A percentile compares a stretch with the other conserved stretches of the same genome.
phyloP scores from a whole-genome alignment of 192 early-diverging fungal genomes.

The Backusella liffmaniae region DNA sequence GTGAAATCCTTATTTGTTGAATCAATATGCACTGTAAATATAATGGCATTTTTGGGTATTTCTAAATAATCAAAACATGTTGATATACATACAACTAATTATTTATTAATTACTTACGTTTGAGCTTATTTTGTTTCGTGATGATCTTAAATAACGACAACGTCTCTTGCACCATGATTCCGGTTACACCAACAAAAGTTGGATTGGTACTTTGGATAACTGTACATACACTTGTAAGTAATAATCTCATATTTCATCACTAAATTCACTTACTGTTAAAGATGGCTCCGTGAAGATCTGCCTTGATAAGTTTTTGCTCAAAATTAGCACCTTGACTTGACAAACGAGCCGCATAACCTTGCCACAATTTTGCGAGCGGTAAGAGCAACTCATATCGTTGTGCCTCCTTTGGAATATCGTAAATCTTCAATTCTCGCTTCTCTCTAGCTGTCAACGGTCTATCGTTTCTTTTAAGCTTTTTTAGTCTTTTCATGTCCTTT shows the following conservation, averaged over 20 bases:
- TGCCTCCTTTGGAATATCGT: slow-evolving; percentile 62
- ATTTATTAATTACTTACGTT: slow-evolving; percentile 38
- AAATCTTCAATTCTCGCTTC: slow-evolving; percentile 55
- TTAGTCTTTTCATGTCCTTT: background rate
- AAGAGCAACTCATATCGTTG: slow-evolving; percentile 64
- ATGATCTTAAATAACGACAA: slow-evolving; percentile 84
- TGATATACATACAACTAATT: background rate
- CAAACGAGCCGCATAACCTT: slow-evolving; percentile 70
- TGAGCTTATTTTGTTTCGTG: slow-evolving; percentile 61
- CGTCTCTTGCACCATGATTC: slow-evolving; percentile 88
- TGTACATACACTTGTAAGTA: slow-evolving; percentile 13
- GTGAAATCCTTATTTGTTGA: slow-evolving; percentile 2
- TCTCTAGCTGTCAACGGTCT: slow-evolving; percentile 66
- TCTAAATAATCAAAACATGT: background rate
- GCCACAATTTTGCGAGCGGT: slow-evolving; percentile 80
- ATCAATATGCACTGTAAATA: background rate
- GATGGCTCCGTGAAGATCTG: slow-evolving; percentile 85
- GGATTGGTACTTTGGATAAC: slow-evolving; percentile 78
- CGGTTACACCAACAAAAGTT: slow-evolving; percentile 70
- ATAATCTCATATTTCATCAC: background rate
- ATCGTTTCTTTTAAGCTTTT: slow-evolving; percentile 37
- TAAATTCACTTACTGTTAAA: slow-evolving; percentile 55
- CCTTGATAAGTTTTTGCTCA: slow-evolving; percentile 64
- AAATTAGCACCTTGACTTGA: slow-evolving; percentile 19
- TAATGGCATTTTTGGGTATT: slow-evolving; percentile 13